Base-by-base conservation (phyloP, 2,329 filamentous ascomycete genomes). In the Colletotrichum sp. region DNA sequence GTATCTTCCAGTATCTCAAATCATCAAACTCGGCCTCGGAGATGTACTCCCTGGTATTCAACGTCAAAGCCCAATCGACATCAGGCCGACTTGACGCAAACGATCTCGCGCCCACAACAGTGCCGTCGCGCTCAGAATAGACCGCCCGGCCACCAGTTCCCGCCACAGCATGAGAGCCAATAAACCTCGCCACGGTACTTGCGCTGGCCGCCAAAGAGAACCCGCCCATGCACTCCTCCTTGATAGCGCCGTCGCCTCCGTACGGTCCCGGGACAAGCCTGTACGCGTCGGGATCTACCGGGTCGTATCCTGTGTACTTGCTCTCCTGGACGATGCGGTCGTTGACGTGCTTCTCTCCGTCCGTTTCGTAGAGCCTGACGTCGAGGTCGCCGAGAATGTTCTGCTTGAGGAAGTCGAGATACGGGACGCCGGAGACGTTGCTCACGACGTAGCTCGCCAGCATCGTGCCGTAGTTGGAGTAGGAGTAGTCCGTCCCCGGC, bases 161-260 rank as follows among this genome's bases (percentile, higher is more conserved):
- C 18, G 60, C 48, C 1, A 71, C 78, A 8, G 78, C 73, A 25
- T 79, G 68, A 13, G 27, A 39, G 10, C 72, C 77, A 34, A 77
- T 72, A 58, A 79, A 79, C 25, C 43, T 43, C 18, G 73, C 73
- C 3, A 77, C 28, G 0, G 67, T 66, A 3, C 67, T 58, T 28
- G 78, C 77, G 43, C 66, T 77, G 2, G 75, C 66, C 10, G 74
- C 76, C 22, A 79, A 56, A 7, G 70, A 64, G 60, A 74, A 78
- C 6, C 60, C 64, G 1, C 66, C 76, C 9, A 62, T 27, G 13
- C 56, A 67, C 62, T 76, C 77, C 36, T 77, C 77, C 69, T 78
- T 78, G 9, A 79, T 75, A 2, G 77, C 70, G 3, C 78, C 78
- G n/a, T 77, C 73, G 27, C 76, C 77, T 18, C 77, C 77, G 10